A percentile compares a stretch with the other conserved stretches of the same genome.
phyloP scores from a whole-genome alignment of 1,139 yeast genomes.

The Hansenula lynferdii region DNA sequence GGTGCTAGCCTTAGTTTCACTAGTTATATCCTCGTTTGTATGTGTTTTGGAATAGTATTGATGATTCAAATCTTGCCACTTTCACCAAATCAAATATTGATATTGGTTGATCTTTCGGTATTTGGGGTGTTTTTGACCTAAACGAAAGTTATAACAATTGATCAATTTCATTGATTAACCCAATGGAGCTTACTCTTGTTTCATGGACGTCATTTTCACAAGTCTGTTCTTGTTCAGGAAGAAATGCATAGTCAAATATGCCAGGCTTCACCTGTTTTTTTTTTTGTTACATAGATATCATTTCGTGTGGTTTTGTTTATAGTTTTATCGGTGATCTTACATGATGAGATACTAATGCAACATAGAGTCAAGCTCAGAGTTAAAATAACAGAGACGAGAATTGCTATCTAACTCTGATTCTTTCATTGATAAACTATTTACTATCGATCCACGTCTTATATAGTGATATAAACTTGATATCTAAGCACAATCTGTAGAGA shows the following conservation, averaged over 20 bases:
- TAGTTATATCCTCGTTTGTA: too few relatives aligned
- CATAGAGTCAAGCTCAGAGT: slow-evolving; percentile 96
- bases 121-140: slow-evolving; percentile 46
- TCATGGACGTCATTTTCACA: slow-evolving; percentile 41
- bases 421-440: not conserved
- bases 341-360: slow-evolving; percentile 78
- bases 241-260: slow-evolving; percentile 66
- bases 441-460: slow-evolving; percentile 6
- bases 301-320: not conserved
- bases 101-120: slow-evolving; percentile 45
- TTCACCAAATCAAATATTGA: slow-evolving; percentile 2
- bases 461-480: slow-evolving; percentile 13
- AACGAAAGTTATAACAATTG: slow-evolving; percentile 85
- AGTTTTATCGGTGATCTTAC: slow-evolving; percentile 4
- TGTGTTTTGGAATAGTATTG: too few relatives aligned
- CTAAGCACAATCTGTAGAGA: too few relatives aligned
- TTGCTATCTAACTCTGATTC: slow-evolving; percentile 30
- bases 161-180: slow-evolving; percentile 43
- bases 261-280: slow-evolving; percentile 36
- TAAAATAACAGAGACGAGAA: slow-evolving; percentile 41
- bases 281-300: slow-evolving; percentile 3
- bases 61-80: too few relatives aligned
- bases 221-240: slow-evolving; percentile 25
- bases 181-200: slow-evolving; percentile 91
- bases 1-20: too few relatives aligned